Conservation (phyloP, 1,284 basidiomycete genomes). For the Dichomitus squalens region DNA sequence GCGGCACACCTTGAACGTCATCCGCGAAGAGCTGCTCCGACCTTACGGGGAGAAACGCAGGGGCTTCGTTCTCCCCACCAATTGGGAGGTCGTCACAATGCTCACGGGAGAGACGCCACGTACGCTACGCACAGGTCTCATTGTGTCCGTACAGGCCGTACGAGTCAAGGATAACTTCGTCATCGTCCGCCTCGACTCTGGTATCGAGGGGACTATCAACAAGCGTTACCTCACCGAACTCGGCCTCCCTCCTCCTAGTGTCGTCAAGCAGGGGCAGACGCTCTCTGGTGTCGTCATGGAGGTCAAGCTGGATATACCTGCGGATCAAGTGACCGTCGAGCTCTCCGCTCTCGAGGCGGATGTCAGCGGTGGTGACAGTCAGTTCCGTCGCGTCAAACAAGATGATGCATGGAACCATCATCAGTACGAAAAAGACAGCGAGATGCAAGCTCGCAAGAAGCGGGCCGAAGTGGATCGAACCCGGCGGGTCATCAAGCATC, state of each 20-base stretch:
- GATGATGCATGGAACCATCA: conserved; percentile 74
- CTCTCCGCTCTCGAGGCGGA: conserved; percentile 79
- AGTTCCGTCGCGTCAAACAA: conserved; percentile 61
- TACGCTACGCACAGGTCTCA: conserved; percentile 80
- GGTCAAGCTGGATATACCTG: conserved; percentile 63
- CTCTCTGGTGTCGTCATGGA: conserved; percentile 83
- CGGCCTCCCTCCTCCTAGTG: conserved; percentile 44
- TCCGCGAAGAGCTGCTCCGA: conserved; percentile 85
- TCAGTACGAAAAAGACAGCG: conserved; percentile 70
- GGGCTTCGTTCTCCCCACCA: conserved; percentile 66
- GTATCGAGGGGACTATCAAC: conserved; percentile 85
- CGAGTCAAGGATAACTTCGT: conserved; percentile 58
- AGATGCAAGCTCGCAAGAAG: conserved; percentile 83
- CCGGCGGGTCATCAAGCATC: conserved; percentile 94
- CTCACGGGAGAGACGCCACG: conserved; percentile 89
- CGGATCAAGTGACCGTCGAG: conserved; percentile 72
- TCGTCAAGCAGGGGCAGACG: conserved; percentile 76
- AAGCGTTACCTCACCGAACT: conserved; percentile 65
- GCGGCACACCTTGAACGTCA: conserved; percentile 85
- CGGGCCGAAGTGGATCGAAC: conserved; percentile 76
- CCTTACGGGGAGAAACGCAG: conserved; percentile 85
- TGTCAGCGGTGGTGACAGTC: conserved; percentile 64
- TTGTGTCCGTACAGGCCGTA: conserved; percentile 82
- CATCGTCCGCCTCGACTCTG: conserved; percentile 84
- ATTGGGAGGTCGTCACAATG: conserved; percentile 92